Percentiles rank a stretch among this genome's conserved stretches.
phyloP scores from a whole-genome alignment of 805 yeast genomes.

The Saccharomycodes ludwigii region DNA sequence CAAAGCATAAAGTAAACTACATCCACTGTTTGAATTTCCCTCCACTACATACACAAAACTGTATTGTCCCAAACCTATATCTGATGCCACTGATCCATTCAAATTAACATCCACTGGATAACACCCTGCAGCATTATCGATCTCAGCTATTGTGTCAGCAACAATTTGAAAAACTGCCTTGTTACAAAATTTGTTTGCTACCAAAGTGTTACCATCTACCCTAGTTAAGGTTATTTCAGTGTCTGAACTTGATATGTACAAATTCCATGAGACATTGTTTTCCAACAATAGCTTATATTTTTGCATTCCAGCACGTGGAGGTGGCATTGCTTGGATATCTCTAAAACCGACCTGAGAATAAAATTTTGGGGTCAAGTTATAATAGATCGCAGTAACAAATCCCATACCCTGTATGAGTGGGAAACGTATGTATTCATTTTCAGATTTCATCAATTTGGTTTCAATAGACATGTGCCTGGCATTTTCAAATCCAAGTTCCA shows the following conservation, averaged over 20 bases:
- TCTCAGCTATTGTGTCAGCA: constrained; percentile 31
- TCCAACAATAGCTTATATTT: constrained; percentile 46
- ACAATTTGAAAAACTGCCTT: constrained; percentile 41
- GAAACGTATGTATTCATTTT: constrained; percentile 30
- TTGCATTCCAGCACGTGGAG: constrained; percentile 28
- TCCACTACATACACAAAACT: constrained; percentile 29
- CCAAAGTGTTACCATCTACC: constrained; percentile 12
- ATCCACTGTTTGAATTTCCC: constrained; percentile 36
- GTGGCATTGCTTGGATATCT: constrained; percentile 28
- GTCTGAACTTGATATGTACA: neutral
- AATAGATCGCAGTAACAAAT: constrained; percentile 55
- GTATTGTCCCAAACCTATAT: constrained; percentile 29
- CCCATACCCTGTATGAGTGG: constrained; percentile 80
- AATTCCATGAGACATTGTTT: constrained; percentile 44
- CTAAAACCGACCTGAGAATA: constrained; percentile 57
- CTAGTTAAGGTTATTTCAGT: constrained; percentile 4
- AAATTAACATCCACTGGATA: constrained; percentile 39
- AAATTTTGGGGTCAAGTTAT: constrained; percentile 39
- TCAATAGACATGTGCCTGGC: constrained; percentile 25
- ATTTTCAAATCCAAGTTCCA: constrained; percentile 16
- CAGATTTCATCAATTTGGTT: constrained; percentile 15
- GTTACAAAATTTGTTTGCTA: constrained; percentile 5
- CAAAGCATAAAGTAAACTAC: constrained; percentile 43
- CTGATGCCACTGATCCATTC: constrained; percentile 29
- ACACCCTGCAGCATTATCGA: constrained; percentile 53